Evolutionary conservation across 345 rosid species (phyloP).

Genomic region (Isatis tinctoria): DNA sequence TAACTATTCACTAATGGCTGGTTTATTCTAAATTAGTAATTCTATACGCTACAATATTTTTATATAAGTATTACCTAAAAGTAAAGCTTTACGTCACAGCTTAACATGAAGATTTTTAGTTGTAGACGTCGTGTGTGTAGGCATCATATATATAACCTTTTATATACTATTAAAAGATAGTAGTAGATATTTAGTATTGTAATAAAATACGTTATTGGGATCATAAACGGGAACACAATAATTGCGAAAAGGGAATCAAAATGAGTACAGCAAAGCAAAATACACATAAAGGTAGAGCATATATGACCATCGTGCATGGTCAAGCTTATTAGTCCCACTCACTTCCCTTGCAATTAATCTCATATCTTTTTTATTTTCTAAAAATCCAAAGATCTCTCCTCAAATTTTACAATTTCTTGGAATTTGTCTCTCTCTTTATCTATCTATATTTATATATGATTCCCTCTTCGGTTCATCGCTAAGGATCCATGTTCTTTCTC

Average conservation of each 20-base stretch:
- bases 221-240: constrained; percentile 25
- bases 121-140: constrained; percentile 6
- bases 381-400: constrained; percentile 28
- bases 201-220: constrained; percentile 22
- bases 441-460: constrained; percentile 4
- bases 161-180: not conserved
- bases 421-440: constrained; percentile 27
- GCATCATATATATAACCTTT: not conserved
- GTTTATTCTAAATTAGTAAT: constrained; percentile 1
- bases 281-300: constrained; percentile 4
- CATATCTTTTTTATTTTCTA: not conserved
- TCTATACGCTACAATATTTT: not conserved
- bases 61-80: not conserved
- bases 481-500: constrained; percentile 29
- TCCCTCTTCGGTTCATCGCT: constrained; percentile 5
- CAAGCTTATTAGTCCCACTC: constrained; percentile 18
- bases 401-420: constrained; percentile 32
- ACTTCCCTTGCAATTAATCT: not conserved
- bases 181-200: constrained; percentile 10
- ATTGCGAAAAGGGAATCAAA: constrained; percentile 29
- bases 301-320: constrained; percentile 23
- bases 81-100: constrained; percentile 11
- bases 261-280: constrained; percentile 20
- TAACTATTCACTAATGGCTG: not conserved
- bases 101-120: constrained; percentile 8